A percentile compares a stretch with the other conserved stretches of the same genome.
These are phyloP conservation scores for Ophiostoma tasmaniense DNA, from an alignment of 2,329 filamentous ascomycete genomes.

Conservation along the genomic window DNA sequence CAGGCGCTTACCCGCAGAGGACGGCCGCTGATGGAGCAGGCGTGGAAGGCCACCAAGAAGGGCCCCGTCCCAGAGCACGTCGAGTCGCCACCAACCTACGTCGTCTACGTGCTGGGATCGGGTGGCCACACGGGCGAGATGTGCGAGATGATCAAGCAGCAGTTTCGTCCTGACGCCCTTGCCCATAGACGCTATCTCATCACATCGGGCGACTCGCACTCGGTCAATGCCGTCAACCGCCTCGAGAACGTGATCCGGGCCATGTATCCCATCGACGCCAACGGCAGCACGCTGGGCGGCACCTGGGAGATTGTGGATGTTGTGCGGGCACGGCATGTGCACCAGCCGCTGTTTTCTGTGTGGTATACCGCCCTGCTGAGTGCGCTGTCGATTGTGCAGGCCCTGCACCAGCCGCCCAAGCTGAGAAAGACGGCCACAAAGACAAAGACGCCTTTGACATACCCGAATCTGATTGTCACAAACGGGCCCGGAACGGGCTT, in stretches of 20 bases:
- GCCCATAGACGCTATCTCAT: constrained; percentile 75
- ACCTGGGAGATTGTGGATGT: constrained; percentile 60
- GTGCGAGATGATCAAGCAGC: constrained; percentile 66
- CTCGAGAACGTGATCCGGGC: constrained; percentile 48
- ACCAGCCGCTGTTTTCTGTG: constrained; percentile 69
- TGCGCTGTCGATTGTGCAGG: constrained; percentile 37
- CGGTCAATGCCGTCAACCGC: constrained; percentile 51
- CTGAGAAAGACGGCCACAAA: constrained; percentile 15
- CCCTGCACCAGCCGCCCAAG: constrained; percentile 26
- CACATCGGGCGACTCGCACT: constrained; percentile 67
- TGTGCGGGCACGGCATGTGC: constrained; percentile 68
- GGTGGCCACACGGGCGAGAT: constrained; percentile 95
- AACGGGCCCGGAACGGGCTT: constrained; percentile 88
- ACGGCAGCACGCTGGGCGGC: constrained; percentile 27
- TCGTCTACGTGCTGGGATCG: constrained; percentile 78
- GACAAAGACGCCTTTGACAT: constrained; percentile 23
- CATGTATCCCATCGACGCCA: constrained; percentile 23
- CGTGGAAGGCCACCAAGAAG: constrained; percentile 14
- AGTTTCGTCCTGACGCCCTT: constrained; percentile 40
- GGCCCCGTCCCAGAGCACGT: constrained; percentile 17
- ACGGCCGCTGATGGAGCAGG: constrained; percentile 6
- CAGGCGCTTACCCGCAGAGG: constrained; percentile 3
- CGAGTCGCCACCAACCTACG: constrained; percentile 36
- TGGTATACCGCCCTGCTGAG: constrained; percentile 58
- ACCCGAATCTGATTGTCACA: constrained; percentile 69